These are phyloP conservation scores for Krasilnikovozyma curviuscula DNA, from an alignment of 768 basidiomycete genomes.

Conservation along the genomic window DNA sequence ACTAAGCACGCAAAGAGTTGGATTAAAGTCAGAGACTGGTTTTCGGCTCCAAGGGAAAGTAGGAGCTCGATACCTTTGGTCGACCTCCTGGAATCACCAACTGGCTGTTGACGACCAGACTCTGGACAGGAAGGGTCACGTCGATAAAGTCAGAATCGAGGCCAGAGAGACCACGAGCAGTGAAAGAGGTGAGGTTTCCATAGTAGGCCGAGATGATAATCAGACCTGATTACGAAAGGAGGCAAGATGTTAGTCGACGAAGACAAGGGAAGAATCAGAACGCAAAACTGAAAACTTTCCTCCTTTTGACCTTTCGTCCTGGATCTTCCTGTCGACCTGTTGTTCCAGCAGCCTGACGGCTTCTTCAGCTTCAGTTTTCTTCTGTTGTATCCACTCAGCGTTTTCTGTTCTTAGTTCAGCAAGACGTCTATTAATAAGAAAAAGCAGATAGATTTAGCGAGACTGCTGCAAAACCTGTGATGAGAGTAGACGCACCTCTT, in stretches of 20 bases:
- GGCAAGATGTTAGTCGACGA: neutral
- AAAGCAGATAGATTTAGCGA: neutral
- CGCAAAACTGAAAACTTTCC: constrained; percentile 31
- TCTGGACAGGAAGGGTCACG: constrained; percentile 64
- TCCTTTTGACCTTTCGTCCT: constrained; percentile 44
- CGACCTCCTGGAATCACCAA: constrained; percentile 55
- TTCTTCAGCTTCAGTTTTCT: constrained; percentile 44
- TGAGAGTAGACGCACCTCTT: constrained; percentile 17
- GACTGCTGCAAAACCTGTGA: constrained; percentile 25
- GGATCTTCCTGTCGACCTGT: constrained; percentile 42
- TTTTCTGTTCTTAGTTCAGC: constrained; percentile 42
- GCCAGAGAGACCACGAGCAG: constrained; percentile 15
- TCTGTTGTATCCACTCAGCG: constrained; percentile 44
- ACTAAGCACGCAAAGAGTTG: constrained; percentile 27
- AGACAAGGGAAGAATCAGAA: neutral
- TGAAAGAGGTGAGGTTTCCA: constrained; percentile 32
- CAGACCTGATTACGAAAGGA: constrained; percentile 34
- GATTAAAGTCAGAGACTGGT: constrained; percentile 6
- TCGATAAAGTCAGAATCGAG: constrained; percentile 32
- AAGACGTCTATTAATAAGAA: constrained; percentile 37
- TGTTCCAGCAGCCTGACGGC: constrained; percentile 46
- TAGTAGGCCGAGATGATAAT: constrained; percentile 59
- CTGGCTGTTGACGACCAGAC: constrained; percentile 57
- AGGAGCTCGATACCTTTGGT: constrained; percentile 63
- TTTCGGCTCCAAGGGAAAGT: neutral